Evolutionary conservation across 352 stramenopile genomes (phyloP).

Genomic region (Phytophthora meadii): DNA sequence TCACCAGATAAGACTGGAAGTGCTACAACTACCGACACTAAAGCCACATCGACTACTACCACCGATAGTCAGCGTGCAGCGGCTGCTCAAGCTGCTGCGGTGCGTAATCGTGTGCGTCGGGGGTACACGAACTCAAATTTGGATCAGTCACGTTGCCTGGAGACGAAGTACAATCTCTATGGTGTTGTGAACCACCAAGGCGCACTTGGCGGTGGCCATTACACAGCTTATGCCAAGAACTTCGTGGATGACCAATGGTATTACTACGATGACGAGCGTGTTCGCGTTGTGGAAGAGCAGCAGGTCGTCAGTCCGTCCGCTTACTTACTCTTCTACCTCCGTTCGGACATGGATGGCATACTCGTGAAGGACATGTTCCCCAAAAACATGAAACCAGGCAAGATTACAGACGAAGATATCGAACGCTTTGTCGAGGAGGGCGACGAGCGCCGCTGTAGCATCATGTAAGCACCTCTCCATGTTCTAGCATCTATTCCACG

Average conservation of each 20-base stretch:
- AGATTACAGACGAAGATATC: slow-evolving; percentile 91
- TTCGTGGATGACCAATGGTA: slow-evolving; percentile 91
- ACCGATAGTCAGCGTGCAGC: slow-evolving; percentile 35
- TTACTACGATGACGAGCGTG: slow-evolving; percentile 90
- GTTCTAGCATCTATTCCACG: slow-evolving; percentile 18
- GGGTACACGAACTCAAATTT: slow-evolving; percentile 92
- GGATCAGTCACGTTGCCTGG: slow-evolving; percentile 84
- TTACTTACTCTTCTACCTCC: slow-evolving; percentile 94
- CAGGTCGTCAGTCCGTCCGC: slow-evolving; percentile 87
- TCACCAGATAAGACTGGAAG: slow-evolving; percentile 12
- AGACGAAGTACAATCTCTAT: slow-evolving; percentile 91
- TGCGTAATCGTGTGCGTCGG: slow-evolving; percentile 73
- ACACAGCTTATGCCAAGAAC: slow-evolving; percentile 91
- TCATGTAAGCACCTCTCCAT: slow-evolving; percentile 70
- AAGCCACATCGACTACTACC: slow-evolving; percentile 14
- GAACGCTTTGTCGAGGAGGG: slow-evolving; percentile 87
- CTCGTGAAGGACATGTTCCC: slow-evolving; percentile 88
- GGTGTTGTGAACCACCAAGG: slow-evolving; percentile 91
- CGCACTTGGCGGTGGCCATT: slow-evolving; percentile 86
- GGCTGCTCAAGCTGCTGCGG: slow-evolving; percentile 40
- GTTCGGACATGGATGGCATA: slow-evolving; percentile 87
- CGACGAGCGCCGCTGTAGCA: slow-evolving; percentile 79
- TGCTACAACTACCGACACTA: slow-evolving; percentile 14
- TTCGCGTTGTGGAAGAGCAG: slow-evolving; percentile 85
- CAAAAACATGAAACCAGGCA: slow-evolving; percentile 82